Percentiles rank a stretch among this genome's conserved stretches.
phyloP scores from a whole-genome alignment of 805 yeast species.

The Barnettozyma wickerhamii region DNA sequence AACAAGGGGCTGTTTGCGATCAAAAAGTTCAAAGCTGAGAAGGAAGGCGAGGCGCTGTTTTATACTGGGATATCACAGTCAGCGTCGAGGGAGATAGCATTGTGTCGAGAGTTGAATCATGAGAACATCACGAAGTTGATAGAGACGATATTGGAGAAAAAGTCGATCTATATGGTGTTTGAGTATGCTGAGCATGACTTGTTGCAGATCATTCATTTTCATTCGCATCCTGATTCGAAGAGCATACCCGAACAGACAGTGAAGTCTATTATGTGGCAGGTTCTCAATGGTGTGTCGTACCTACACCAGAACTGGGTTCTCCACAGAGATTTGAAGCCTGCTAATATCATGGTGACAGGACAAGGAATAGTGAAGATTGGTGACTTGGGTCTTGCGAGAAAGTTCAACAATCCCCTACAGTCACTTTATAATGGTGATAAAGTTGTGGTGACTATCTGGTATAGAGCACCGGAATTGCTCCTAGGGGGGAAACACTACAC shows the following conservation, averaged over 20 bases:
- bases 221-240: slow-evolving; percentile 81
- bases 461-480: slow-evolving; percentile 86
- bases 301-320: slow-evolving; percentile 95
- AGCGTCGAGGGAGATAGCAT: slow-evolving; percentile 94
- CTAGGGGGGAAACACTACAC: slow-evolving; percentile 93
- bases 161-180: slow-evolving; percentile 89
- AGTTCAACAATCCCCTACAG: slow-evolving; percentile 82
- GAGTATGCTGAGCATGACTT: slow-evolving; percentile 97
- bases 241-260: slow-evolving; percentile 75
- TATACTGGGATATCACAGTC: slow-evolving; percentile 95
- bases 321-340: slow-evolving; percentile 95
- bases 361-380: slow-evolving; percentile 94
- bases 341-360: slow-evolving; percentile 92
- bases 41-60: slow-evolving; percentile 82
- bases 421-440: slow-evolving; percentile 88
- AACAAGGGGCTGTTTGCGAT: slow-evolving; percentile 53
- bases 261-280: slow-evolving; percentile 88
- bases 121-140: slow-evolving; percentile 73
- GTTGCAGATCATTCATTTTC: slow-evolving; percentile 89
- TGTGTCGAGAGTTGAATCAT: slow-evolving; percentile 83
- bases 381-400: slow-evolving; percentile 87
- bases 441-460: slow-evolving; percentile 97
- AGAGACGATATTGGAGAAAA: slow-evolving; percentile 83
- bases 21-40: slow-evolving; percentile 92
- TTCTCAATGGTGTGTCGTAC: slow-evolving; percentile 84